phyloP scores from a whole-genome alignment of 805 yeast species.

The Grigorovia jiainica region DNA sequence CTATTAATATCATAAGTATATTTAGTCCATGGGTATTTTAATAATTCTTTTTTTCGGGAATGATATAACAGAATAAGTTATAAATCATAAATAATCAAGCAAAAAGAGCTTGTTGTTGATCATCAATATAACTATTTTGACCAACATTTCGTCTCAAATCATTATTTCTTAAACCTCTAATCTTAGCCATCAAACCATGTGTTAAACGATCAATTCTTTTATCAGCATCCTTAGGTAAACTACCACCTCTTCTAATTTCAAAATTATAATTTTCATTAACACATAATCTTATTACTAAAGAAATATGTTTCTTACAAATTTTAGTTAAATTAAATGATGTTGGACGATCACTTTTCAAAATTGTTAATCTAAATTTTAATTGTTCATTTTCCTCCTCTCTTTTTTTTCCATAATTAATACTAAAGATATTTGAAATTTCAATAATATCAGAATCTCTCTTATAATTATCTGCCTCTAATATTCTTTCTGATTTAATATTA shows the following conservation, averaged over 20 bases:
- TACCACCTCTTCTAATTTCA: conserved; percentile 1
- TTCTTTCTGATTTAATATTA: conserved; percentile 14
- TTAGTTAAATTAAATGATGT: conserved; percentile 13
- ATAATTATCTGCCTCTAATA: conserved; percentile 1
- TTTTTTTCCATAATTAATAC: conserved; percentile 10
- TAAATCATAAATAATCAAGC: too few species aligned
- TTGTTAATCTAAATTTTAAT: conserved; percentile 14
- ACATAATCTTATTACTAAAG: conserved; percentile 14
- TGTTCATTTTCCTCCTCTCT: conserved; percentile 4
- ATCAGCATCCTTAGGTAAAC: conserved; percentile 7
- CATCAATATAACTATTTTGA: conserved; percentile 19
- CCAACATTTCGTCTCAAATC: conserved; percentile 26
- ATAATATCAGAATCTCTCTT: conserved; percentile 12
- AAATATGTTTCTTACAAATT: conserved; percentile 8
- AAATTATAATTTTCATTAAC: conserved; percentile 9
- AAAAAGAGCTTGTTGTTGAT: not conserved
- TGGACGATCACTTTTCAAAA: conserved; percentile 11
- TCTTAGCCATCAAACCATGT: conserved; percentile 11
- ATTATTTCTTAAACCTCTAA: conserved; percentile 14
- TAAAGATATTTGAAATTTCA: conserved; percentile 15
- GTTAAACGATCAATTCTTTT: conserved; percentile 17
- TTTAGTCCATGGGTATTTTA: too few species aligned
- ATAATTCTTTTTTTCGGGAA: too few species aligned
- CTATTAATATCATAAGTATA: too few species aligned
- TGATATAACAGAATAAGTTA: too few species aligned